Conservation (phyloP, 192 early-diverging fungal species). For the Coemansia sp. region DNA sequence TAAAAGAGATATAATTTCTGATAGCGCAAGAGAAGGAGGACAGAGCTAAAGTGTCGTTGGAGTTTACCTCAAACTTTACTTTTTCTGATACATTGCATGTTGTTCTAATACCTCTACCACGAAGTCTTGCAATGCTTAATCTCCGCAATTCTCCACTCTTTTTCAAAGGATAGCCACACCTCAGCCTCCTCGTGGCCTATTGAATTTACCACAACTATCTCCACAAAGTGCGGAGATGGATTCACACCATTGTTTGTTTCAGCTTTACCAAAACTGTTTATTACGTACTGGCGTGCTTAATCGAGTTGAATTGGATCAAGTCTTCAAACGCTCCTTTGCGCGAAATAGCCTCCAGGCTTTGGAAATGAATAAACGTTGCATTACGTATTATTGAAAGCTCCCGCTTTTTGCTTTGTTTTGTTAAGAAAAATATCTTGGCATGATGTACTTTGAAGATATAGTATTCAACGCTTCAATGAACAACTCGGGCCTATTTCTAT, state of each 20-base stretch:
- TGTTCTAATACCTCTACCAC: not conserved
- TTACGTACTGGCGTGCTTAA: not conserved
- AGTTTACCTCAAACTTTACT: not conserved
- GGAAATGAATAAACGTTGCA: not conserved
- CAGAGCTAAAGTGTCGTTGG: not conserved
- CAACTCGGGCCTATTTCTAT: not conserved
- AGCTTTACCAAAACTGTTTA: not conserved
- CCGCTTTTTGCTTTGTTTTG: not conserved
- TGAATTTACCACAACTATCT: not conserved
- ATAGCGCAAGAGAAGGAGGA: not conserved
- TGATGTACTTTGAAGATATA: not conserved
- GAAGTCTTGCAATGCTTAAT: not conserved
- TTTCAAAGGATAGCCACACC: too few species aligned
- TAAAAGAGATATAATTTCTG: not conserved
- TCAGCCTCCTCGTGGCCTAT: too few species aligned
- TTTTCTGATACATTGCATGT: not conserved
- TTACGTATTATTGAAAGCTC: too few species aligned
- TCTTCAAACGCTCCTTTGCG: not conserved
- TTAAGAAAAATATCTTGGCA: not conserved
- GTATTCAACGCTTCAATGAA: constrained; percentile 4
- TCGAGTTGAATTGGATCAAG: not conserved
- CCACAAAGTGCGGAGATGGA: not conserved
- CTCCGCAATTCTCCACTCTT: not conserved
- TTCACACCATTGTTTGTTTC: not conserved
- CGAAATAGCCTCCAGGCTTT: not conserved